Conservation (phyloP, 768 basidiomycete genomes). For the Lactifluus echinatus region DNA sequence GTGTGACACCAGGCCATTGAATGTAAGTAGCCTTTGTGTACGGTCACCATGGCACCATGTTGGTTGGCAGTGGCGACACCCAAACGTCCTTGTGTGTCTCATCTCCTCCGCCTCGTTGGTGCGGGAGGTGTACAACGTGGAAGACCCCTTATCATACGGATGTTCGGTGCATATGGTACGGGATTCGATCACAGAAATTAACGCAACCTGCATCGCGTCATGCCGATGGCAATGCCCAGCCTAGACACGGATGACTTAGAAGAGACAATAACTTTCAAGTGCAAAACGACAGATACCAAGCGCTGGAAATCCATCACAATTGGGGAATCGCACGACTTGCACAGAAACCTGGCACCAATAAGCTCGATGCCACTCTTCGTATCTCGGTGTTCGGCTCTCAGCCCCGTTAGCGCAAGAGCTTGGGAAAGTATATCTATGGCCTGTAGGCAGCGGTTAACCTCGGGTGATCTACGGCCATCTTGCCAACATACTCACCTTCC, state of each 20-base stretch:
- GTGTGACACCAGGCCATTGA: slow-evolving; percentile 56
- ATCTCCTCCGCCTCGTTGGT: background rate
- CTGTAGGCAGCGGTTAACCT: slow-evolving; percentile 2
- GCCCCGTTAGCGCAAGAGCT: background rate
- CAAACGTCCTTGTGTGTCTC: slow-evolving; percentile 14
- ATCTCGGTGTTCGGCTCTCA: background rate
- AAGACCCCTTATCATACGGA: slow-evolving; percentile 3
- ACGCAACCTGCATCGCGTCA: slow-evolving; percentile 6
- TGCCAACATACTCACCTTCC: slow-evolving; percentile 36
- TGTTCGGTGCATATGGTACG: background rate
- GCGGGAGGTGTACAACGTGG: background rate
- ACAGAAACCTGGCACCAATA: slow-evolving; percentile 2
- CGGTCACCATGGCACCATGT: background rate
- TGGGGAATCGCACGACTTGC: slow-evolving; percentile 11
- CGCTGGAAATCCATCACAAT: slow-evolving; percentile 17
- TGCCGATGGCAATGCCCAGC: slow-evolving; percentile 15
- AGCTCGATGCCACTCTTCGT: background rate
- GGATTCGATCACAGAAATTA: background rate
- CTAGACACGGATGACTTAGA: background rate
- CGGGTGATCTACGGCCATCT: background rate
- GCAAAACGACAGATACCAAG: slow-evolving; percentile 1
- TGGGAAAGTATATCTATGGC: slow-evolving; percentile 12
- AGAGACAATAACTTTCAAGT: background rate
- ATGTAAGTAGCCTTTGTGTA: slow-evolving; percentile 31
- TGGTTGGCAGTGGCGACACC: slow-evolving; percentile 17